Percentiles rank a stretch among this genome's conserved stretches.
Evolutionary conservation across 192 early-diverging fungal species (phyloP).

Genomic region (Gaertneriomyces semiglobifer): DNA sequence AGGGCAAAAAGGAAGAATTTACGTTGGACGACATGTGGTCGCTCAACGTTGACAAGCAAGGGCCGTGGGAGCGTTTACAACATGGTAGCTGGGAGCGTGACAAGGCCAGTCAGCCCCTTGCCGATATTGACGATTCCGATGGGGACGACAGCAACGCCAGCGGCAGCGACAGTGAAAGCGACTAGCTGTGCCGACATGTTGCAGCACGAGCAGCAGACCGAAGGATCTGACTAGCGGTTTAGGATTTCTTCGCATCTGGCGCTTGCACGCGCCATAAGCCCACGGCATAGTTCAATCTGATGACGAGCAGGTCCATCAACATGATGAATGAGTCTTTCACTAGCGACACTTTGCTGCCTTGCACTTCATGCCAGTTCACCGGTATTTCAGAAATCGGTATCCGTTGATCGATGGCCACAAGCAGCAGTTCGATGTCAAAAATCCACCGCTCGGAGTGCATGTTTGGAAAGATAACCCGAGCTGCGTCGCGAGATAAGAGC

Average conservation of each 20-base stretch:
- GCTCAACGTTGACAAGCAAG: slow-evolving; percentile 64
- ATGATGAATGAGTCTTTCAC: slow-evolving; percentile 84
- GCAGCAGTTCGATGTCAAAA: slow-evolving; percentile 93
- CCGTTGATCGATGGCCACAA: slow-evolving; percentile 67
- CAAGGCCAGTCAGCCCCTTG: slow-evolving; percentile 42
- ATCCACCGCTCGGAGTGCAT: slow-evolving; percentile 98
- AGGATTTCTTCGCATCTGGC: background rate
- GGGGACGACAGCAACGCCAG: slow-evolving; percentile 8
- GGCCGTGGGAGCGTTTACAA: slow-evolving; percentile 51
- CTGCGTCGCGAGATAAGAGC: slow-evolving; percentile 77
- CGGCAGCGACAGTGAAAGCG: slow-evolving; percentile 13
- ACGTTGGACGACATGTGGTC: slow-evolving; percentile 61
- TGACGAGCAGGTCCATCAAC: slow-evolving; percentile 82
- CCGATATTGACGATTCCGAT: slow-evolving; percentile 48
- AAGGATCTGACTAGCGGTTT: background rate
- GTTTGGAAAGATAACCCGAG: slow-evolving; percentile 71
- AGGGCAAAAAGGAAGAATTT: slow-evolving; percentile 58
- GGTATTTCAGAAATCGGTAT: slow-evolving; percentile 86
- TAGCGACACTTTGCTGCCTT: slow-evolving; percentile 88
- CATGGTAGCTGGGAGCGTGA: slow-evolving; percentile 50
- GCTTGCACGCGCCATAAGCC: slow-evolving; percentile 68
- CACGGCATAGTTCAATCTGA: slow-evolving; percentile 78
- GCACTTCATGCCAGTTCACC: slow-evolving; percentile 96
- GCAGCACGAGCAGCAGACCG: background rate
- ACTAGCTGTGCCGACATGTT: background rate